Conservation (phyloP, 495 filamentous ascomycete species). For the Oidiodendron maius region DNA sequence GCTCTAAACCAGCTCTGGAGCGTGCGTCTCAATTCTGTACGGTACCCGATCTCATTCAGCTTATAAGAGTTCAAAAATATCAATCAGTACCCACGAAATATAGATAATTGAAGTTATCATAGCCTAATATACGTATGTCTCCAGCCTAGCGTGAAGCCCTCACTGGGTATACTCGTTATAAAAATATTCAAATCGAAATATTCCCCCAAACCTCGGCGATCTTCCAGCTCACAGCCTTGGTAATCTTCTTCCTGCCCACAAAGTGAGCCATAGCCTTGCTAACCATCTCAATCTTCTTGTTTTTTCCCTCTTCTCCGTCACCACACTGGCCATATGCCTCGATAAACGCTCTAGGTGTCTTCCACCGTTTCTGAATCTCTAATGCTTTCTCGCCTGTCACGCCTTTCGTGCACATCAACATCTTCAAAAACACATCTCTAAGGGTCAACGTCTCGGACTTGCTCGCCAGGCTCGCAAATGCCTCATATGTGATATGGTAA, state of each 20-base stretch:
- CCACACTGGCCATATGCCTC: conserved; percentile 56
- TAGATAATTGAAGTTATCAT: no score
- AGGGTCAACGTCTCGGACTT: conserved; percentile 72
- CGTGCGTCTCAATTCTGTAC: no score
- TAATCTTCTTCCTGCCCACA: conserved; percentile 64
- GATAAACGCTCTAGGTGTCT: conserved; percentile 63
- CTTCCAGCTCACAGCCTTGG: conserved; percentile 56
- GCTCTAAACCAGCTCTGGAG: no score
- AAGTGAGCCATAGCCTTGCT: conserved; percentile 44
- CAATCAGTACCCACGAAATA: no score
- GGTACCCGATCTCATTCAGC: no score
- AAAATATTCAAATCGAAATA: background rate
- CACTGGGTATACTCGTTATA: no score
- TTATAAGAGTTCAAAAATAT: no score
- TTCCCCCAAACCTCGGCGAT: conserved; percentile 71
- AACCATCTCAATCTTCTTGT: conserved; percentile 48
- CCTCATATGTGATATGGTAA: conserved; percentile 64
- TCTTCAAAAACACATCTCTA: conserved; percentile 74
- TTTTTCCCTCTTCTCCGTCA: conserved; percentile 35
- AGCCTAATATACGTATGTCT: no score
- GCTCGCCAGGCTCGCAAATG: conserved; percentile 64
- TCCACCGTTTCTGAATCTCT: conserved; percentile 72
- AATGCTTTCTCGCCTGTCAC: conserved; percentile 78
- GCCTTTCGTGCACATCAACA: conserved; percentile 79
- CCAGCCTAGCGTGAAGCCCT: no score